Evolutionary conservation across 768 basidiomycete genomes (phyloP), one percentile per base, ranked within the genome.

Genomic region (Polyporus arcularius): DNA sequence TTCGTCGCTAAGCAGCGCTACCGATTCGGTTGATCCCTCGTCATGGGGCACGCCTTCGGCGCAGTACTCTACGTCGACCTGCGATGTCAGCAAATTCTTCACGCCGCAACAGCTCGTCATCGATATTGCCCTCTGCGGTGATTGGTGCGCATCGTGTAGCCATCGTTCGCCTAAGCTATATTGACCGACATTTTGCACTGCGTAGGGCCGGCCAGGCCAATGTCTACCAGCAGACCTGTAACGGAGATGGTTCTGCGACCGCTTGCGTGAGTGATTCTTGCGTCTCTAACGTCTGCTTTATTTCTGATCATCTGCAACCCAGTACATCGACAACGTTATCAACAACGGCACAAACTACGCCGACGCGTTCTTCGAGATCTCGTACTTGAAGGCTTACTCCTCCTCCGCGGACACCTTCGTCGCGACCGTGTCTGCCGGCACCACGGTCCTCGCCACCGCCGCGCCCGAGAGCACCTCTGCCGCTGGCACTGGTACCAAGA

Each of bases 301-400:
- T 50, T 4, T 39, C 58, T 30, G 18, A 16, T 43, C 12, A 18
- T 16, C 18, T 9, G 9, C 18, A 15, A 5, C 45, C 5, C 50
- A 64, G 63, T 83, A 85, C 70, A 74, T 80, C 46, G 77, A 80
- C 62, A 80, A 80, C 65, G 83, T 85, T 14, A 76, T 80, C 39
- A 79, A 82, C 47, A 73, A 79, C 48, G 74, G 78, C 49, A 72
- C 77, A 15, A 73, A 76, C 52, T 83, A 75, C 71, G 77, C 78
- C 63, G 62, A 73, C n/a, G 82, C 83, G 1, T 86, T 81, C 71
- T 89, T 87, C 63, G 86, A 88, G 71, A 76, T 89, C 68, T 76
- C 78, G 46, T 84, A 82, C 62, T 71, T 90, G 55, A 82, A 83
- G 14, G 82, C 83, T 4, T 87, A 85, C 55, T 55, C 62, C 11